Percentiles rank a stretch among this genome's conserved stretches.
phyloP scores from a whole-genome alignment of 495 filamentous ascomycete species.

The Aspergillus cristatus region DNA sequence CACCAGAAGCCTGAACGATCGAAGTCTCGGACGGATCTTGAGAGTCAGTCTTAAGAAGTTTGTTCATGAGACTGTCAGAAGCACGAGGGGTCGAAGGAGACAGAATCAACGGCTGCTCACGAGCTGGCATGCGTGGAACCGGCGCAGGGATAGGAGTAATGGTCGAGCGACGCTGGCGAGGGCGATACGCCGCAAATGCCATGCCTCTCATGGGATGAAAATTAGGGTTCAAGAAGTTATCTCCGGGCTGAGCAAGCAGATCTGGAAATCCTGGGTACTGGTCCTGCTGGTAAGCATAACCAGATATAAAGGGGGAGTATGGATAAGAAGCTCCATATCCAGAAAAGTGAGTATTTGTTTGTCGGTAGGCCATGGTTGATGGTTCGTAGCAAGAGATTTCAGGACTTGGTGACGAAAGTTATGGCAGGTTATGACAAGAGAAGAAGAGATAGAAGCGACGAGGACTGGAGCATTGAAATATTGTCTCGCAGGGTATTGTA shows the following conservation, averaged over 20 bases:
- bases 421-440: too few relatives aligned
- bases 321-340: not conserved
- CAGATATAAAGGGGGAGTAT: constrained; percentile 2
- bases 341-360: not conserved
- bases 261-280: not conserved
- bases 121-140: constrained; percentile 1
- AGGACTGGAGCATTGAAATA: too few relatives aligned
- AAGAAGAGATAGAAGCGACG: too few relatives aligned
- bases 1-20: not conserved
- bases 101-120: constrained; percentile 1
- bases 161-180: not conserved
- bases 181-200: not conserved
- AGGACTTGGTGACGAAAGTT: too few relatives aligned
- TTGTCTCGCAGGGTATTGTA: too few relatives aligned
- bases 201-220: not conserved
- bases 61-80: not conserved
- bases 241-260: not conserved
- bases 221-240: not conserved
- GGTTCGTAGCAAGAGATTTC: too few relatives aligned
- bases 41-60: constrained; percentile 2
- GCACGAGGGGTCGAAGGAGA: constrained; percentile 2
- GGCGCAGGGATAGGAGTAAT: not conserved
- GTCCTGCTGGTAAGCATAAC: not conserved
- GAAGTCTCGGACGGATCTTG: not conserved
- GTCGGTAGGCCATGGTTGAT: not conserved